These are phyloP conservation scores for Helianthus annuus DNA, from an alignment of 129 eudicot genomes.

Conservation along the genomic window HanXRQr2.0-SUNRISE NC_035438.2:96107357-96107856, in stretches of 20 bases:
- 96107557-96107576: neutral
- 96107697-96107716: no score
- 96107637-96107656: no score
- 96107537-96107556: slow-evolving; percentile 23
- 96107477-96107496: slow-evolving; percentile 22
- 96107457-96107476: slow-evolving; percentile 19
- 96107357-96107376: slow-evolving; percentile 28
- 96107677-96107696: no score
- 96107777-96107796: no score
- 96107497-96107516: slow-evolving; percentile 18
- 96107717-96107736: no score
- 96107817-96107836: no score
- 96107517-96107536: slow-evolving; percentile 33
- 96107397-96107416: slow-evolving; percentile 33
- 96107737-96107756: no score
- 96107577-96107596: neutral
- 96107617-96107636: slow-evolving; percentile 6
- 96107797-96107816: no score
- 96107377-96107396: slow-evolving; percentile 29
- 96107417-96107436: slow-evolving; percentile 20
- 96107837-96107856: no score
- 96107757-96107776: no score
- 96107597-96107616: neutral
- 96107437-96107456: slow-evolving; percentile 39
- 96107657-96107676: no score